Base-by-base conservation (phyloP, 2,329 filamentous ascomycete genomes). In the Ceratocystiopsis sp. region DNA sequence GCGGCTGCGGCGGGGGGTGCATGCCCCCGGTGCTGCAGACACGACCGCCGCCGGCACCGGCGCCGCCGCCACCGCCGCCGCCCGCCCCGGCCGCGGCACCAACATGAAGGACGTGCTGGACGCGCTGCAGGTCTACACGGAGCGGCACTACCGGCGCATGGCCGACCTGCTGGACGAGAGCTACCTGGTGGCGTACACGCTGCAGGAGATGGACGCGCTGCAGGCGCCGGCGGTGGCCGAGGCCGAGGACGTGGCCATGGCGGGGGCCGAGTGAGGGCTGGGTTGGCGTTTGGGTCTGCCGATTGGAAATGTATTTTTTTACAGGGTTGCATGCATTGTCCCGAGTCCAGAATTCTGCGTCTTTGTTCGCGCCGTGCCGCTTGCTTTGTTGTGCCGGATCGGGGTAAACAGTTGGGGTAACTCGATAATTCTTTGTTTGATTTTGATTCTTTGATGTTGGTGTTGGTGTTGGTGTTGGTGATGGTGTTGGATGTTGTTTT, bases 111-210 rank as follows among this genome's bases (percentile, higher is more conserved):
- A 94, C 54, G 78, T 98, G 4, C 60, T 95, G 35, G 81, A 89
- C 51, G 89, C 80, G n/a, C 67, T 98, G 46, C 79, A 76, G 52
- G 83, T 81, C 15, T 96, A 98, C 58, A 94, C 87, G 0, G 86
- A 96, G 61, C 73, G 87, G 50, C 91, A 98, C 59, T 95, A 93
- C 60, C 81, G 80, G 59, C 73, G 89, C 43, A 72, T 91, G 52
- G 87, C 94, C 58, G 89, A 93, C 55, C 64, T 95, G 52, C 76
- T 87, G 36, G 89, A 96, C 57, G 91, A 96, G 65, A 93, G 87
- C 56, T 96, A 87, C 61, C 62, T 98, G 54, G 74, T 96, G 36
- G 85, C 94, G 61, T 96, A 93, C 70, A 93, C 89, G 49, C 66
- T 96, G 49, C 73, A 79, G 54, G 84, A 94, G 64, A 96, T 96